Percentiles rank a stretch among this genome's conserved stretches.
Conservation (phyloP, 305 asterid species). For the Solanum hybrid region DNA sequence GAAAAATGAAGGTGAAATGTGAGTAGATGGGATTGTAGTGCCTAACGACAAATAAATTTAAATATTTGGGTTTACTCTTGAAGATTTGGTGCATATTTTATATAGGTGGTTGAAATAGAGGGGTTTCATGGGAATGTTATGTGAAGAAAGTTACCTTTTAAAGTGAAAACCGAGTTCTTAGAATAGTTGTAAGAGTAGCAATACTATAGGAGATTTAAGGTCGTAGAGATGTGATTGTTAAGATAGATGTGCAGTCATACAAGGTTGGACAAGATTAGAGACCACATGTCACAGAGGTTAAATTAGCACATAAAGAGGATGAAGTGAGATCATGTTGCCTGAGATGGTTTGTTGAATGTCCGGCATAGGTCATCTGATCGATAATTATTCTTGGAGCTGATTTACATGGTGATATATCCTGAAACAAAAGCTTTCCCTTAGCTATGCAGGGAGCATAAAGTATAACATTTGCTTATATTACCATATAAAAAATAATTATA, state of each 20-base stretch:
- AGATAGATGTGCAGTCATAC: neutral
- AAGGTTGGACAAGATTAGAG: neutral
- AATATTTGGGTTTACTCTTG: neutral
- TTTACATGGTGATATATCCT: neutral
- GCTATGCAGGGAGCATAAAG: neutral
- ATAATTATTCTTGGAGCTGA: neutral
- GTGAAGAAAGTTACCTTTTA: neutral
- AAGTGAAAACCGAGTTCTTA: neutral
- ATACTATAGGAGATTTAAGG: neutral
- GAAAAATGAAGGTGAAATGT: neutral
- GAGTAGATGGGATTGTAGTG: neutral
- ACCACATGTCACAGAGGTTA: neutral
- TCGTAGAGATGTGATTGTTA: neutral
- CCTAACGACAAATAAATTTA: neutral
- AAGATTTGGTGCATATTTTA: neutral
- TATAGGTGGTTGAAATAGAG: neutral
- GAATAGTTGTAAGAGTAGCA: neutral
- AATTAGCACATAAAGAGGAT: neutral
- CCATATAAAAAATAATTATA: neutral
- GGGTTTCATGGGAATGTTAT: neutral
- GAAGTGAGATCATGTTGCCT: neutral
- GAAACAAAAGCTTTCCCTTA: neutral
- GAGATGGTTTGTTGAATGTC: neutral
- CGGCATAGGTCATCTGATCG: neutral
- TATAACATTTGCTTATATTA: neutral